Conservation (phyloP, 2,329 filamentous ascomycete species). For the Sporothrix inflata region DNA sequence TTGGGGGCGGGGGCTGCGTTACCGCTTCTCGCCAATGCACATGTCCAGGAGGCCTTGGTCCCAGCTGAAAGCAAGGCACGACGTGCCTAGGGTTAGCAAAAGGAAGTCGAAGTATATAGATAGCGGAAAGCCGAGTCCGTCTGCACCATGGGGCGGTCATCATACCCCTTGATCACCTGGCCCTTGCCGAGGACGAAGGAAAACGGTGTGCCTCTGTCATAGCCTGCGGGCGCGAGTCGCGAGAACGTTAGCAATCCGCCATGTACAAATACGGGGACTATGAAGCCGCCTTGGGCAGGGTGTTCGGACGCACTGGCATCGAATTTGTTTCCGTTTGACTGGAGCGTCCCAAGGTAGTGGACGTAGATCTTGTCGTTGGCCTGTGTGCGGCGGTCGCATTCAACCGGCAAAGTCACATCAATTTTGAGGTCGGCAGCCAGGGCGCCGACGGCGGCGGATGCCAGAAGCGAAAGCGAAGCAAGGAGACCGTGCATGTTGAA, state of each 20-base stretch:
- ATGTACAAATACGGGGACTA: not conserved
- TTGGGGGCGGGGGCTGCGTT: conserved; percentile 31
- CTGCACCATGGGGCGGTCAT: not conserved
- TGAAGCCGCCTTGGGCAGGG: not conserved
- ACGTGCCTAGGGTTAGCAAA: not conserved
- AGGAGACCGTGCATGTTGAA: conserved; percentile 54
- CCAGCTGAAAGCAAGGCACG: conserved; percentile 61
- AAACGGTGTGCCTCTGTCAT: conserved; percentile 76
- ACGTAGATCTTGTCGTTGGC: conserved; percentile 80
- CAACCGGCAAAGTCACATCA: conserved; percentile 71
- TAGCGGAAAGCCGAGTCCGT: not conserved
- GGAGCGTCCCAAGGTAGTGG: conserved; percentile 85
- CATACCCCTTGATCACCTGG: conserved; percentile 85
- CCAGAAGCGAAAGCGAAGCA: conserved; percentile 54
- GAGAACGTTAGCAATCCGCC: not conserved
- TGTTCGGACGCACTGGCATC: conserved; percentile 64
- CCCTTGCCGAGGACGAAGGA: conserved; percentile 77
- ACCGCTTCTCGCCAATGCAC: conserved; percentile 91
- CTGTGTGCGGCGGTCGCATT: conserved; percentile 77
- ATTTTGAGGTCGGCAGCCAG: conserved; percentile 70
- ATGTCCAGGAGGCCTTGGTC: conserved; percentile 88
- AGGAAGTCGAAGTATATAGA: no score
- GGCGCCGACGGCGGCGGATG: conserved; percentile 54
- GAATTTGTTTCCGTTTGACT: conserved; percentile 74
- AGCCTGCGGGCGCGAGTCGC: conserved; percentile 29